Percentiles rank a stretch among this genome's conserved stretches.
Conservation (phyloP, 371 early-diverging fungal species). For the Mortierella sp. region DNA sequence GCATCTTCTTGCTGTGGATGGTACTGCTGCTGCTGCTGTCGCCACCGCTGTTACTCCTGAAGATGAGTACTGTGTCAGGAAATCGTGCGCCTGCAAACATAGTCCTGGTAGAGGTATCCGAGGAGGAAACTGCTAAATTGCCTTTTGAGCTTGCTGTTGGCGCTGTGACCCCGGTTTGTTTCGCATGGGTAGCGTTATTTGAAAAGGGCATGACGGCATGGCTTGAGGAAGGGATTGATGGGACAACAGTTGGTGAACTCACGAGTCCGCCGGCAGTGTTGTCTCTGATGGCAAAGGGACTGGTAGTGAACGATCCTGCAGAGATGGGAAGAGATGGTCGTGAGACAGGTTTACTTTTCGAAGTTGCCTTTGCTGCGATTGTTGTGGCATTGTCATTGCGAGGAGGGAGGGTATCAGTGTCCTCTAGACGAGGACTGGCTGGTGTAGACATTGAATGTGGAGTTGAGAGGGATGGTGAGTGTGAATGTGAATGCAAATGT, state of each 20-base stretch:
- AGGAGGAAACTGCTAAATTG: not conserved
- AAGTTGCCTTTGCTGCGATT: not conserved
- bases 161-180: not conserved
- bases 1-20: slow-evolving; percentile 1
- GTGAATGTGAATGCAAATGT: not conserved
- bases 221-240: too few relatives aligned
- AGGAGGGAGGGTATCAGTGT: too few relatives aligned
- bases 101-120: not conserved
- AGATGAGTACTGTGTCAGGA: not conserved
- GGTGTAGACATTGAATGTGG: too few relatives aligned
- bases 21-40: not conserved
- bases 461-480: too few relatives aligned
- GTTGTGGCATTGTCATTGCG: too few relatives aligned
- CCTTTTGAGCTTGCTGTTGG: not conserved
- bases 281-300: slow-evolving; percentile 8
- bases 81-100: not conserved
- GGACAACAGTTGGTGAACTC: slow-evolving; percentile 24
- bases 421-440: too few relatives aligned
- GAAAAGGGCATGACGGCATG: too few relatives aligned
- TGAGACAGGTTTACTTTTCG: not conserved
- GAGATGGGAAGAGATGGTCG: slow-evolving; percentile 12
- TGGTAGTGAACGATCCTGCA: slow-evolving; percentile 17
- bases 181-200: not conserved
- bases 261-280: slow-evolving; percentile 2
- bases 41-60: slow-evolving; percentile 14